Conservation (phyloP, 2,329 filamentous ascomycete genomes). For the Beauveria sp. region DNA sequence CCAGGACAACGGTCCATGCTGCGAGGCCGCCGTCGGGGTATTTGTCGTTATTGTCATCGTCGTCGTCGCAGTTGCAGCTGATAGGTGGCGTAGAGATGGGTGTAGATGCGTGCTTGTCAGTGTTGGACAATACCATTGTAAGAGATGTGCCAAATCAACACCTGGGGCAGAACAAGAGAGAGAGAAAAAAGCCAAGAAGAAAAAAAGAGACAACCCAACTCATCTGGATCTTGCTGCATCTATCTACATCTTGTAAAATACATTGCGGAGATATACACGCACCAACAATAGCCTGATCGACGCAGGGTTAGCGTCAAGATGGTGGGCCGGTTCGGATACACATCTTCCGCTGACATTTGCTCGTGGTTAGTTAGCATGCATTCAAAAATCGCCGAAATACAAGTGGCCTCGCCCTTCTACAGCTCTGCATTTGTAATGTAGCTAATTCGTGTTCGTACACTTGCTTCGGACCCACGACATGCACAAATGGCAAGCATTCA, state of each 20-base stretch:
- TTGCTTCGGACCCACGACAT: too few relatives aligned
- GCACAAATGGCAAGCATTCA: too few relatives aligned
- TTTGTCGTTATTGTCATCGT: not conserved
- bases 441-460: not conserved
- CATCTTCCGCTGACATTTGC: not conserved
- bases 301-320: not conserved
- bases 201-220: not conserved
- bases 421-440: not conserved
- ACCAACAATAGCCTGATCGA: not conserved
- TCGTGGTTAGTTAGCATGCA: too few relatives aligned
- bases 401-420: not conserved
- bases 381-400: not conserved
- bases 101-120: not conserved
- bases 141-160: not conserved
- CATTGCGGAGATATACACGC: not conserved
- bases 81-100: not conserved
- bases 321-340: not conserved
- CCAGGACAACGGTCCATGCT: constrained; percentile 66
- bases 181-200: not conserved
- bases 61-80: not conserved
- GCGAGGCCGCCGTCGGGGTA: constrained; percentile 64
- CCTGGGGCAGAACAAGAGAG: too few relatives aligned
- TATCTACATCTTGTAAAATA: not conserved
- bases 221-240: not conserved
- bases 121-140: too few relatives aligned